phyloP scores from a whole-genome alignment of 805 yeast species.

The Barnettozyma californica region DNA sequence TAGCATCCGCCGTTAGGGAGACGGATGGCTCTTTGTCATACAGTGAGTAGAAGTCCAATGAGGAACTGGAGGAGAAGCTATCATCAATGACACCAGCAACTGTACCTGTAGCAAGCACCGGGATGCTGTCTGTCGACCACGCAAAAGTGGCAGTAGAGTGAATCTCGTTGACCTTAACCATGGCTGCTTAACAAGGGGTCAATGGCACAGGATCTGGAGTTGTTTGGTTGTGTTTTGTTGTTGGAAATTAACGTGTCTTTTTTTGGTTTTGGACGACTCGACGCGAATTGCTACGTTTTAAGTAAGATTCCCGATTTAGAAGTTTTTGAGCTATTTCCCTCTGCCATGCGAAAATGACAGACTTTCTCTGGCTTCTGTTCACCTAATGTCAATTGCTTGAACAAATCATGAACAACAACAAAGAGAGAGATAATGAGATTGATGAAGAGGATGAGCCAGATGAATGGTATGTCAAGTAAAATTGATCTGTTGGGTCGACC shows the following conservation, averaged over 20 bases:
- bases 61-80: conserved; percentile 71
- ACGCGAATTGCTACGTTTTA: conserved; percentile 1
- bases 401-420: conserved; percentile 9
- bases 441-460: conserved; percentile 62
- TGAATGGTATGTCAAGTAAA: conserved; percentile 44
- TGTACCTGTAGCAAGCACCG: conserved; percentile 83
- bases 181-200: conserved; percentile 2
- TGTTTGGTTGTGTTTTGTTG: background rate
- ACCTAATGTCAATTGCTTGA: too few species aligned
- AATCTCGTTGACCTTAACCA: conserved; percentile 84
- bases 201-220: conserved; percentile 1
- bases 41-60: conserved; percentile 76
- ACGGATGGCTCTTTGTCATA: conserved; percentile 35
- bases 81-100: conserved; percentile 95
- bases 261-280: conserved; percentile 3
- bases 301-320: background rate
- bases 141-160: conserved; percentile 90
- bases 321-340: background rate
- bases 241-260: conserved; percentile 4
- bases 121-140: conserved; percentile 77
- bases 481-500: background rate
- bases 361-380: background rate
- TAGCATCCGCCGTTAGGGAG: conserved; percentile 45
- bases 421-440: conserved; percentile 9
- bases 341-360: background rate